phyloP scores from a whole-genome alignment of 208 protist species.

The Angomonas ambiguus region DNA sequence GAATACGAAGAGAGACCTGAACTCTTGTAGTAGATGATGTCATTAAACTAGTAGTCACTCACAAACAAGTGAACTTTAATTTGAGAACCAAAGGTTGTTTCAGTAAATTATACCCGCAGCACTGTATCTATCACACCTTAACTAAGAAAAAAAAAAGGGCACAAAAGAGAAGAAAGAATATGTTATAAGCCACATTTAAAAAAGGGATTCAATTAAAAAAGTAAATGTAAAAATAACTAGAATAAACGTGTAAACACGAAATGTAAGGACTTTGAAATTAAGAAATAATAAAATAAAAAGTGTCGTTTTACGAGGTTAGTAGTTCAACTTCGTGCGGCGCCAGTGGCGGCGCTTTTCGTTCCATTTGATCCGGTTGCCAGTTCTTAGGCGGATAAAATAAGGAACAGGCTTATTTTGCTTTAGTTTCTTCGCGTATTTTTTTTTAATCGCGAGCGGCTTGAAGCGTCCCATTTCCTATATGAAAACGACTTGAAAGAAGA shows the following conservation, averaged over 20 bases:
- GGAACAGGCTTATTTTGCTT: conserved; percentile 93
- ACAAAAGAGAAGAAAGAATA: too few species aligned
- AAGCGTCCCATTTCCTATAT: conserved; percentile 76
- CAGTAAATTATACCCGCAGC: too few species aligned
- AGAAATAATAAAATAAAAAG: conserved; percentile 10
- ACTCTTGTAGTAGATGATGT: conserved; percentile 8
- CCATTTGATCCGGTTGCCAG: conserved; percentile 92
- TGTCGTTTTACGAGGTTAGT: conserved; percentile 28
- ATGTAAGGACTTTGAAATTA: too few species aligned
- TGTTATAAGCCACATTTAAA: too few species aligned
- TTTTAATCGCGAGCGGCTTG: conserved; percentile 90
- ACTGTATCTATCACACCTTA: too few species aligned
- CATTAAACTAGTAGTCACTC: neutral
- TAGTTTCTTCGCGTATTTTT: conserved; percentile 93
- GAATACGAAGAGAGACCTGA: conserved; percentile 28
- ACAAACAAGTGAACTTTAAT: neutral
- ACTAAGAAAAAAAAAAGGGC: too few species aligned
- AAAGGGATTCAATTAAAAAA: too few species aligned
- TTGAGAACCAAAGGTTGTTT: too few species aligned
- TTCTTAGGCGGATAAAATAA: conserved; percentile 92
- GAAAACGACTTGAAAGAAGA: neutral
- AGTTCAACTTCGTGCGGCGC: conserved; percentile 94
- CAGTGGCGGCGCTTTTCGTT: conserved; percentile 95
- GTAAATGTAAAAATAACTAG: too few species aligned
- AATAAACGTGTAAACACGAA: too few species aligned